Conservation (phyloP, 2,329 filamentous ascomycete species). For the Aureobasidium sp. region DNA sequence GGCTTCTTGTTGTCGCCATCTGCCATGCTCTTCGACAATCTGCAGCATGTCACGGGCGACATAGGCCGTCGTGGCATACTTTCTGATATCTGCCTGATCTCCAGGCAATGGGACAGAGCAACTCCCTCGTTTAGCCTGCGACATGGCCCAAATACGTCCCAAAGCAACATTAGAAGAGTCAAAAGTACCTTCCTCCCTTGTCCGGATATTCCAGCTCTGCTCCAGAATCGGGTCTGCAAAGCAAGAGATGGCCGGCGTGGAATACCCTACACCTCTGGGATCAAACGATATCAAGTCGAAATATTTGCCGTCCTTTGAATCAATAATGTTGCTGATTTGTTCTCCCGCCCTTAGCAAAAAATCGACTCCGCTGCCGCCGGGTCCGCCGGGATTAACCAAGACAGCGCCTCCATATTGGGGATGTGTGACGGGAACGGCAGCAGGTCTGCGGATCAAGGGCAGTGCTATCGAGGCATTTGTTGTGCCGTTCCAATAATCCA, state of each 20-base stretch:
- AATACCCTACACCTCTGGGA: slow-evolving; percentile 35
- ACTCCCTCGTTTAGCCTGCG: slow-evolving; percentile 28
- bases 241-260: slow-evolving; percentile 28
- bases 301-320: slow-evolving; percentile 21
- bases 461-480: slow-evolving; percentile 38
- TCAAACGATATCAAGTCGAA: slow-evolving; percentile 38
- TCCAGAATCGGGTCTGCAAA: slow-evolving; percentile 26
- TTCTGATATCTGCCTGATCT: slow-evolving; percentile 26
- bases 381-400: slow-evolving; percentile 40
- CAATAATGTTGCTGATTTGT: slow-evolving; percentile 33
- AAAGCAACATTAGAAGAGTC: slow-evolving; percentile 25
- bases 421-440: slow-evolving; percentile 35
- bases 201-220: slow-evolving; percentile 26
- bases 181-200: too few species aligned
- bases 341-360: slow-evolving; percentile 29
- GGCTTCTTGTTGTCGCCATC: slow-evolving; percentile 17
- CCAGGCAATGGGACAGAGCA: slow-evolving; percentile 17
- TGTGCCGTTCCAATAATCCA: slow-evolving; percentile 35
- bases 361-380: slow-evolving; percentile 38
- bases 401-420: slow-evolving; percentile 41
- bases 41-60: slow-evolving; percentile 44
- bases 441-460: slow-evolving; percentile 34
- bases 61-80: slow-evolving; percentile 39
- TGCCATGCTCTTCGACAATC: slow-evolving; percentile 36
- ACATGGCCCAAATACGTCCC: slow-evolving; percentile 35